Conservation (phyloP, 805 yeast species). For the Ogataea nitratoaversa region DNA sequence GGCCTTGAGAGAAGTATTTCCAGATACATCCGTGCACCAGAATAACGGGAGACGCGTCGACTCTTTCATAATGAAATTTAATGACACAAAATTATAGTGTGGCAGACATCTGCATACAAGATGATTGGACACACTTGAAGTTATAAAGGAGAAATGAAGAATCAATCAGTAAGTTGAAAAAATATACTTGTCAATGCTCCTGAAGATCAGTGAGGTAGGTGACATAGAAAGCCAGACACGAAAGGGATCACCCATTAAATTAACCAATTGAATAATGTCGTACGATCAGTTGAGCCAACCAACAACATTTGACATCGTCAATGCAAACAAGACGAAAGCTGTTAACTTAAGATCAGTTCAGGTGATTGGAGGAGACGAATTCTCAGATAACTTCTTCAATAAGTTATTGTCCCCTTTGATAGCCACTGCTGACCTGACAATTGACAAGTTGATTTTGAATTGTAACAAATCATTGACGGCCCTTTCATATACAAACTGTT, state of each 20-base stretch:
- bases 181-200: too few species aligned
- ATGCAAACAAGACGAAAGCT: conserved; percentile 18
- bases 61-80: background rate
- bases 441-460: conserved; percentile 35
- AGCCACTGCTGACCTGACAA: conserved; percentile 34
- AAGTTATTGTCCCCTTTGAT: conserved; percentile 44
- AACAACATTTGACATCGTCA: conserved; percentile 11
- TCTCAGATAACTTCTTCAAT: conserved; percentile 38
- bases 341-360: conserved; percentile 27
- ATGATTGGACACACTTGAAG: too few species aligned
- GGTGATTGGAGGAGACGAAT: conserved; percentile 28
- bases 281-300: conserved; percentile 1
- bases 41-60: too few species aligned
- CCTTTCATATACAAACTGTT: conserved; percentile 26
- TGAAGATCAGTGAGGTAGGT: too few species aligned
- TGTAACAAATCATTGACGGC: conserved; percentile 18
- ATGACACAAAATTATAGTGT: background rate
- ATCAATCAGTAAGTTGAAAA: too few species aligned
- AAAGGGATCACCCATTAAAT: too few species aligned
- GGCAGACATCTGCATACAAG: too few species aligned
- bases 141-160: too few species aligned
- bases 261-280: too few species aligned
- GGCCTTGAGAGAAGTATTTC: too few species aligned
- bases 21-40: background rate
- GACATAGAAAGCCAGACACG: too few species aligned